These are phyloP conservation scores for Ophiosphaerella narmari DNA, from an alignment of 2,329 filamentous ascomycete species.

Conservation along the genomic window DNA sequence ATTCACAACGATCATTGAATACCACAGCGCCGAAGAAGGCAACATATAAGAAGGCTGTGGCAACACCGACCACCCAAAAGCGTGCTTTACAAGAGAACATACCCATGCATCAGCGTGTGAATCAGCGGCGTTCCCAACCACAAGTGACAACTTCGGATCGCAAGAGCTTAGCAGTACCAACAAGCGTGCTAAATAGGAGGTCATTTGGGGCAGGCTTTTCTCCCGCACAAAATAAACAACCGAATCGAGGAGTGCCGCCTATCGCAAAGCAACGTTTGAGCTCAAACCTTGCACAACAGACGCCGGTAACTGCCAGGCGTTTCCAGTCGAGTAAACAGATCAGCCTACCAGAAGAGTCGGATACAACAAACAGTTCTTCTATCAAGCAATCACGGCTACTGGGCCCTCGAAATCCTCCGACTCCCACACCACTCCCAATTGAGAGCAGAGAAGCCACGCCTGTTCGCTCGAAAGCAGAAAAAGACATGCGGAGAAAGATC, in stretches of 20 bases:
- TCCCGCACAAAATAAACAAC: slow-evolving; percentile 20
- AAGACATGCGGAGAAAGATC: slow-evolving; percentile 22
- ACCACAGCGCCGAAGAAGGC: slow-evolving; percentile 26
- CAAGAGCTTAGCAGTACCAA: slow-evolving; percentile 22
- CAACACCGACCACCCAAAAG: slow-evolving; percentile 12
- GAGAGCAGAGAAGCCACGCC: slow-evolving; percentile 7
- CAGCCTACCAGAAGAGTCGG: not conserved
- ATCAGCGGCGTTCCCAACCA: slow-evolving; percentile 21
- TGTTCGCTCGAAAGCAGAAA: slow-evolving; percentile 19
- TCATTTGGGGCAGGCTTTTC: slow-evolving; percentile 17
- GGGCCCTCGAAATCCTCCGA: slow-evolving; percentile 16
- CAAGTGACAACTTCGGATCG: slow-evolving; percentile 23
- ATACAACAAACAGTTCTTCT: slow-evolving; percentile 1
- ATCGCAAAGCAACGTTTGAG: slow-evolving; percentile 21
- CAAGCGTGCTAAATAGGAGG: slow-evolving; percentile 14
- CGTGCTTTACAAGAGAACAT: slow-evolving; percentile 27
- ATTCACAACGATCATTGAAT: slow-evolving; percentile 11
- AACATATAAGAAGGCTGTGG: slow-evolving; percentile 11
- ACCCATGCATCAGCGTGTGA: slow-evolving; percentile 18
- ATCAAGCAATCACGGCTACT: slow-evolving; percentile 18
- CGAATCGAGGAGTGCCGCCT: slow-evolving; percentile 17
- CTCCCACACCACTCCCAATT: slow-evolving; percentile 11
- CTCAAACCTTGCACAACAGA: slow-evolving; percentile 19
- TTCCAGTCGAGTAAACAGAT: slow-evolving; percentile 10
- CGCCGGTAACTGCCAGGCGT: slow-evolving; percentile 26